Evolutionary conservation across 1,284 basidiomycete genomes (phyloP).

Genomic region (Thelephora terrestris): DNA sequence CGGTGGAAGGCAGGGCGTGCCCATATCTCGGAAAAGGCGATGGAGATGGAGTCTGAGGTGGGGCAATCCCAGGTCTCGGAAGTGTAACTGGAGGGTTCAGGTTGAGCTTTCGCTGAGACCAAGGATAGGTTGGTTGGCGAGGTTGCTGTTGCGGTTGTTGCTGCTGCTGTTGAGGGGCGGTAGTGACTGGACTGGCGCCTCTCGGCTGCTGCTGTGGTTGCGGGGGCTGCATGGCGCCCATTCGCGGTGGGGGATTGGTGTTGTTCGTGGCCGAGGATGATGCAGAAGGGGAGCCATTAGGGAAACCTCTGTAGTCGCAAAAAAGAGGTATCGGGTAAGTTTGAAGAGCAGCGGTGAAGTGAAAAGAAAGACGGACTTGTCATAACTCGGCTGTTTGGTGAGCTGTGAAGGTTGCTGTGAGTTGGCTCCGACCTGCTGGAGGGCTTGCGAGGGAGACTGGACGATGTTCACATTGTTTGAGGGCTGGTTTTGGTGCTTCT

Average conservation of each 20-base stretch:
- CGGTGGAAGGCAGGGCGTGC: conserved; percentile 84
- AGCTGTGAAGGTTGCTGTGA: conserved; percentile 22
- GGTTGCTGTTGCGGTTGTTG: conserved; percentile 17
- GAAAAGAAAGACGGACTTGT: conserved; percentile 17
- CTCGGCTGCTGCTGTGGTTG: conserved; percentile 20
- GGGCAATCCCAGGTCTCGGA: conserved; percentile 47
- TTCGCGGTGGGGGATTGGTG: conserved; percentile 6
- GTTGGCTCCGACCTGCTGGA: conserved; percentile 32
- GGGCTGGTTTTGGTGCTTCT: conserved; percentile 46
- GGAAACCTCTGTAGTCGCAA: conserved; percentile 16
- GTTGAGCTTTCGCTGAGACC: conserved; percentile 62
- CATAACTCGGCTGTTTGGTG: conserved; percentile 23
- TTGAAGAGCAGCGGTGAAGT: conserved; percentile 5
- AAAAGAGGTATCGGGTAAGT: conserved; percentile 12
- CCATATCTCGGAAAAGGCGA: conserved; percentile 97
- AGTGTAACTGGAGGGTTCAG: conserved; percentile 56
- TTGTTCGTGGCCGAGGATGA: conserved; percentile 7
- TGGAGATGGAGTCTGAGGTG: conserved; percentile 55
- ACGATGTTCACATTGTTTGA: conserved; percentile 39
- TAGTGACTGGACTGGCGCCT: background rate
- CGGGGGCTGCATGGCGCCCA: conserved; percentile 9
- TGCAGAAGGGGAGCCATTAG: background rate
- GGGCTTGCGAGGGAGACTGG: conserved; percentile 53
- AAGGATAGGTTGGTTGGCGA: conserved; percentile 54
- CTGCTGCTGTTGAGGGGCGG: conserved; percentile 17